Base-by-base conservation (phyloP, 192 early-diverging fungal genomes). In the Ambispora gerdemannii region DNA sequence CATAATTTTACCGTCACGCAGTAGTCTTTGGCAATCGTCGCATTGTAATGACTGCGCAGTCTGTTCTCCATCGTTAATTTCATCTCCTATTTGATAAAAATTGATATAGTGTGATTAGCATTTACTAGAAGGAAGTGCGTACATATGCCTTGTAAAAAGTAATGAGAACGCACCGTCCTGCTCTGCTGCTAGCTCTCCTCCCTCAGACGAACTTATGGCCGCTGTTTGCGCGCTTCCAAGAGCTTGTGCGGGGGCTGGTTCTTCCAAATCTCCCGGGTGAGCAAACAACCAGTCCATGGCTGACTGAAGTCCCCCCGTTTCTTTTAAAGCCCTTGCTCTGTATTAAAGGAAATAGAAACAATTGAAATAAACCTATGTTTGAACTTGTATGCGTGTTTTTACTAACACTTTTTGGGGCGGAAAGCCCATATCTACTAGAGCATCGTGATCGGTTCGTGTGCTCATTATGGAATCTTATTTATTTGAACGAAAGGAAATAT, bases 221-320 rank as follows among this genome's bases (percentile, higher is more conserved):
- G 33, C 55, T 32, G 71, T 19, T 24, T 68, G 50, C 3, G 74
- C 33, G 20, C 71, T 74, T 36, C 77, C 79, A 4, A 80, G 62
- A 3, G 78, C 70, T 58, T 83, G 82, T 34, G 74, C 77, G 4
- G 68, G 69, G n/a, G 73, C 71, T 28, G 84, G 79, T 49, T 86
- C 84, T 10, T 89, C 84, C 24, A 90, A 78, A n/a, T 92, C 87
- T 32, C 91, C 91, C 17, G 83, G 82, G 76, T 92, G 84, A 27
- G 82, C 79, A 32, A 91, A 76, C 3, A 93, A 90, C 93, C 93
- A 94, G 69, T 94, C 91, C 89, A 94, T 88, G 0, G 91, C 91
- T 27, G 90, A 84, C 72, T 94, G 92, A 33, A 93, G 75, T 33
- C 93, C 92, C 30, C 87, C 82, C 73, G 91, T 92, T 8, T 80